Evolutionary conservation across 2,329 filamentous ascomycete genomes (phyloP), one percentile per base, ranked within the genome.

Genomic region (Hortaea sp.): DNA sequence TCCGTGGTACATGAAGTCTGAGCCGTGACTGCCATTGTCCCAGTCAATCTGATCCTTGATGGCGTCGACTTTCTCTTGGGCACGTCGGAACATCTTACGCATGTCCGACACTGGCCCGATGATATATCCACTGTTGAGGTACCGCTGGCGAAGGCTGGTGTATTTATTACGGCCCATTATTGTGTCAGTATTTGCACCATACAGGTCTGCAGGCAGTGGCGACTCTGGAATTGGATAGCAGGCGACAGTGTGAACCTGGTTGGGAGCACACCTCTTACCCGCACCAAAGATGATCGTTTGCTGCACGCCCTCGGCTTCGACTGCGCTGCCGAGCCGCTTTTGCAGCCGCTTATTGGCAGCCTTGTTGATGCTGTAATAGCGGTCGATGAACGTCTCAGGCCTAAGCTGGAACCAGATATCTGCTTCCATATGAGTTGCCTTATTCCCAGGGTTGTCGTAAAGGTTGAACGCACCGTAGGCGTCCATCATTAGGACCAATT

Each of bases 251-350:
- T 35, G 32, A 3, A 58, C 46, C 9, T 65, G 49, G 38, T 67
- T 66, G 1, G 67, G 66, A 47, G 68, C 67, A 50, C 77, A 81
- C 30, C 65, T 56, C 59, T 81, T 79, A 44, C 70, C 68, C 2
- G 76, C 75, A 3, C 69, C 73, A 51, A 79, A 81, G 1, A 81
- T 54, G 7, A 81, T 72, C 1, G 68, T 72, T 53, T 78, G 73
- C 4, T 66, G 67, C 53, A 74, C 70, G 53, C 68, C 69, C 38
- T 54, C 49, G 5, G 12, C 43, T 13, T 47, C 41, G 5, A 44
- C 46, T 6, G 46, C 44, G n/a, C 27, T 37, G 1, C 54, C 57
- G 1, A 59, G 42, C 12, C 50, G 41, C 13, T 69, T 61, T 31
- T 66, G 63, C 41, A 82, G 62, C 34, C 72, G 69, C 34, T 65